Conservation (phyloP, 495 filamentous ascomycete genomes). For the Paragyromitra xinjiangensis region DNA sequence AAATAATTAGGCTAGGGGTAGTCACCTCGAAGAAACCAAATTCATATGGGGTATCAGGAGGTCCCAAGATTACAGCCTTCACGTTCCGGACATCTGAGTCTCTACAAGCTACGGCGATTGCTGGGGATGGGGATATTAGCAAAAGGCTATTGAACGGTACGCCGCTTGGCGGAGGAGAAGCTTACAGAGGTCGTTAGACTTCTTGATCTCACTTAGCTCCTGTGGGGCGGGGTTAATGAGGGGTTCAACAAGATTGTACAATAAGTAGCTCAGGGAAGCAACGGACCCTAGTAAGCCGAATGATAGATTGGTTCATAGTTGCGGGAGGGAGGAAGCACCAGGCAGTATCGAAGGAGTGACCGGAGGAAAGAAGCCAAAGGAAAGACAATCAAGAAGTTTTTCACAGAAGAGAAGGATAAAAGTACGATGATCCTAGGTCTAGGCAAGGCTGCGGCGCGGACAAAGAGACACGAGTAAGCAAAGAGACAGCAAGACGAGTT, state of each 20-base stretch:
- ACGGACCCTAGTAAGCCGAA: slow-evolving; percentile 82
- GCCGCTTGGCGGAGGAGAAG: slow-evolving; percentile 14
- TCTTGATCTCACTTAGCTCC: slow-evolving; percentile 86
- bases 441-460: slow-evolving; percentile 14
- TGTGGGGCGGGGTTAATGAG: slow-evolving; percentile 59
- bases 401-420: slow-evolving; percentile 20
- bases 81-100: slow-evolving; percentile 90
- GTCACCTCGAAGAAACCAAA: slow-evolving; percentile 94
- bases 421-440: slow-evolving; percentile 36
- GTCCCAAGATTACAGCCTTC: slow-evolving; percentile 87
- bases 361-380: slow-evolving; percentile 24
- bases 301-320: slow-evolving; percentile 77
- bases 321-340: slow-evolving; percentile 1
- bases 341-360: slow-evolving; percentile 16
- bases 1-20: slow-evolving; percentile 21
- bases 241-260: slow-evolving; percentile 59
- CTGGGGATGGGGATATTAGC: slow-evolving; percentile 60
- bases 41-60: slow-evolving; percentile 94
- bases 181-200: slow-evolving; percentile 82
- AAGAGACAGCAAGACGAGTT: slow-evolving; percentile 34
- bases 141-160: slow-evolving; percentile 14
- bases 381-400: slow-evolving; percentile 35
- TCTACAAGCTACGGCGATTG: slow-evolving; percentile 82
- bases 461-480: slow-evolving; percentile 37
- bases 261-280: slow-evolving; percentile 37